These are phyloP conservation scores for Echites panduratus DNA, from an alignment of 257 asterid species.

Conservation along the genomic window DNA sequence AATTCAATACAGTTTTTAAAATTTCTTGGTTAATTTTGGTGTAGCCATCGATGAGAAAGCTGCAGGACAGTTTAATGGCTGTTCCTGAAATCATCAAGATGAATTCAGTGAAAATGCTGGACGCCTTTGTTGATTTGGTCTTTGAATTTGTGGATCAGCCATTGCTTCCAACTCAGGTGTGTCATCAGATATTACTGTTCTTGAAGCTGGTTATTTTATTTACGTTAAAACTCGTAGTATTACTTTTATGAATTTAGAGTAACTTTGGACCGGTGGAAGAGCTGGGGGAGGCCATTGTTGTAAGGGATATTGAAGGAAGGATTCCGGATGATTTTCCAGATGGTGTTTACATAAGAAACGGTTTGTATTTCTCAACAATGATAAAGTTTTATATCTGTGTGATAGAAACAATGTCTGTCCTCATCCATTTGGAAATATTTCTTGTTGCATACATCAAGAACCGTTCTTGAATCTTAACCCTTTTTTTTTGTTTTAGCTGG, in stretches of 20 bases:
- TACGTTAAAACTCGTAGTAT: background rate
- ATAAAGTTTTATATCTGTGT: background rate
- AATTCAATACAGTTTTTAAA: background rate
- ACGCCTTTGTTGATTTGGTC: constrained; percentile 38
- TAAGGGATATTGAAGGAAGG: constrained; percentile 26
- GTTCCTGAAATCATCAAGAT: constrained; percentile 26
- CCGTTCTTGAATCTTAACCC: background rate
- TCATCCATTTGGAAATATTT: background rate
- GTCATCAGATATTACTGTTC: background rate
- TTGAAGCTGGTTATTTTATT: background rate
- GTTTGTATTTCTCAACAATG: constrained; percentile 19
- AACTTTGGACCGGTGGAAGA: constrained; percentile 64
- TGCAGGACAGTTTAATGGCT: constrained; percentile 16
- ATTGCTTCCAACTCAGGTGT: constrained; percentile 50
- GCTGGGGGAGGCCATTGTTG: constrained; percentile 27
- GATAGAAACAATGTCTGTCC: background rate
- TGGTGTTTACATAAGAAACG: constrained; percentile 62
- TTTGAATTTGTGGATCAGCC: constrained; percentile 37
- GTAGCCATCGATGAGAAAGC: constrained; percentile 34
- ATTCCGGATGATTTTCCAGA: constrained; percentile 55
- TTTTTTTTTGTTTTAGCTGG: background rate
- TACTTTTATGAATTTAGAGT: constrained; percentile 24
- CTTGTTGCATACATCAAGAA: background rate
- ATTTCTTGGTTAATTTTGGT: background rate
- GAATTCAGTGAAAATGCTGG: constrained; percentile 31